These are phyloP conservation scores for Nigrospora osmanthi DNA, from an alignment of 2,329 filamentous ascomycete species.

Conservation along the genomic window DNA sequence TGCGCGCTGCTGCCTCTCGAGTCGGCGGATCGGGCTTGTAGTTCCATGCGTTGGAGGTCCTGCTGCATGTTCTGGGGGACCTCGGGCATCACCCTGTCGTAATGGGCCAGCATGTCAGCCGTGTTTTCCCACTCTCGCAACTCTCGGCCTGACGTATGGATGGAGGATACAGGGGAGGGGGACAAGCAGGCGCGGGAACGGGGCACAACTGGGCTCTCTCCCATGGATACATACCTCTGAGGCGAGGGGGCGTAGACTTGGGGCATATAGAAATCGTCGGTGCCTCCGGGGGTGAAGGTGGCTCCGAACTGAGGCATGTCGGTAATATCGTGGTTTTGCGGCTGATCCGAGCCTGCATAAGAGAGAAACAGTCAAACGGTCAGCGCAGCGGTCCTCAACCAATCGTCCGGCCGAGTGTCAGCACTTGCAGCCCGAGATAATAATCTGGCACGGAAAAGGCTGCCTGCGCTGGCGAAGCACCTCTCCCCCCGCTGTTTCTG, in stretches of 20 bases:
- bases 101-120: not conserved
- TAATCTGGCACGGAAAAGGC: no score
- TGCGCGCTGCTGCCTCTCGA: constrained; percentile 21
- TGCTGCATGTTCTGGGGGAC: constrained; percentile 96
- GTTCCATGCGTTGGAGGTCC: constrained; percentile 83
- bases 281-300: constrained; percentile 50
- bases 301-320: constrained; percentile 42
- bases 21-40: constrained; percentile 56
- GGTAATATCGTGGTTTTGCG: constrained; percentile 23
- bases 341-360: constrained; percentile 21
- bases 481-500: no score
- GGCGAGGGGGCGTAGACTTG: constrained; percentile 50
- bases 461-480: no score
- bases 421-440: not conserved
- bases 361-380: constrained; percentile 10
- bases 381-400: constrained; percentile 2
- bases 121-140: not conserved
- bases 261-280: constrained; percentile 54
- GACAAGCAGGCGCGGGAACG: not conserved
- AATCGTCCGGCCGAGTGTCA: constrained; percentile 2
- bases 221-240: constrained; percentile 43
- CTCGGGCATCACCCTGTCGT: constrained; percentile 80
- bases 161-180: not conserved
- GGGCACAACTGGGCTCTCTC: not conserved
- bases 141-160: not conserved